Evolutionary conservation across 768 basidiomycete species (phyloP).

Genomic region (Tephrocybe rancida): DNA sequence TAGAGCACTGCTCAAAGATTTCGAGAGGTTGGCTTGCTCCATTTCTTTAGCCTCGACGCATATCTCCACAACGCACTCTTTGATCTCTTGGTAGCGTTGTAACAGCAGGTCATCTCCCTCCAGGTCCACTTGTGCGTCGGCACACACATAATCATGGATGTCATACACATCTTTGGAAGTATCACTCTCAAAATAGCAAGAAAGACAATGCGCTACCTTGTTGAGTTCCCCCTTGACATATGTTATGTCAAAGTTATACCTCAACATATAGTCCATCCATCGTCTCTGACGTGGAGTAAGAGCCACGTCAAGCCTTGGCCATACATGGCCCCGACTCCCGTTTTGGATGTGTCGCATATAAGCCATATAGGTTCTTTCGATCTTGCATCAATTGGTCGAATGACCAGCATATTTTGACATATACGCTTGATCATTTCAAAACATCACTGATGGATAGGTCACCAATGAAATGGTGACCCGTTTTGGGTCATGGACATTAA

Average conservation of each 20-base stretch:
- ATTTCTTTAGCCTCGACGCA: background rate
- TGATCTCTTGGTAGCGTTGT: background rate
- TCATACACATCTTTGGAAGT: slow-evolving; percentile 5
- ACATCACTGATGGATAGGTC: background rate
- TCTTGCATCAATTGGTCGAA: too few relatives aligned
- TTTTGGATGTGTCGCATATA: too few relatives aligned
- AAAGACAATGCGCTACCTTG: slow-evolving; percentile 31
- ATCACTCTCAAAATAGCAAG: slow-evolving; percentile 27
- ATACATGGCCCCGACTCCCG: background rate
- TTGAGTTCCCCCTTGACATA: slow-evolving; percentile 15
- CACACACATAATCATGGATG: slow-evolving; percentile 11
- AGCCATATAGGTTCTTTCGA: too few relatives aligned
- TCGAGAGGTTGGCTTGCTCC: too few relatives aligned
- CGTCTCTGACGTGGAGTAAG: background rate
- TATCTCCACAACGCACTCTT: background rate
- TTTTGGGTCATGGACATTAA: too few relatives aligned
- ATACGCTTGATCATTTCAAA: background rate
- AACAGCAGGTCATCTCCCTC: background rate
- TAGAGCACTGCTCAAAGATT: too few relatives aligned
- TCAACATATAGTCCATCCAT: background rate
- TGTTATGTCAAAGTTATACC: background rate
- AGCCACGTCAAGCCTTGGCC: background rate
- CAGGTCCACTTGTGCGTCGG: background rate
- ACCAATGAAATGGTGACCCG: background rate
- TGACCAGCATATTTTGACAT: background rate